Evolutionary conservation across 257 asterid species (phyloP).

Genomic region (Solanum bulbocastanum): DNA sequence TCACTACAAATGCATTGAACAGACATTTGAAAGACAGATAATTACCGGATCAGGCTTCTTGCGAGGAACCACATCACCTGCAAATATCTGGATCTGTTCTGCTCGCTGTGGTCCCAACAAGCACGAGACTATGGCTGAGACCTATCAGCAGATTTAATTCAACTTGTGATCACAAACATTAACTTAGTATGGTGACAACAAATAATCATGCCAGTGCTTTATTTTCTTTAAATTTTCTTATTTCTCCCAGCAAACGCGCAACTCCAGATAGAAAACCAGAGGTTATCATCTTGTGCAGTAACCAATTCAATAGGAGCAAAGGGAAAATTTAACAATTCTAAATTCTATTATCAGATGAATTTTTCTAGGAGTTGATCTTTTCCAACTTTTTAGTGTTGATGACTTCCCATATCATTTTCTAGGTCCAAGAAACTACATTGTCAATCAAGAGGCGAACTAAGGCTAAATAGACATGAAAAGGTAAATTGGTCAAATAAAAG

Average conservation of each 20-base stretch:
- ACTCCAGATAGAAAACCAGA: neutral
- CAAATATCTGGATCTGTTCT: slow-evolving; percentile 72
- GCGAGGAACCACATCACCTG: slow-evolving; percentile 95
- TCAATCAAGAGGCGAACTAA: neutral
- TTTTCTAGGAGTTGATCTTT: neutral
- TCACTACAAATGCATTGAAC: neutral
- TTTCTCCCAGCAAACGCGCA: neutral
- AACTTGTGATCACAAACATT: neutral
- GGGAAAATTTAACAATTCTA: neutral
- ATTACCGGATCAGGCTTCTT: slow-evolving; percentile 97
- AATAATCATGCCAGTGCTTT: neutral
- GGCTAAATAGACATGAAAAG: neutral
- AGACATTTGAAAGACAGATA: neutral
- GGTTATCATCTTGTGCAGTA: neutral
- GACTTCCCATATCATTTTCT: neutral
- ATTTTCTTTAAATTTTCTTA: neutral
- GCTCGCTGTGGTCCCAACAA: slow-evolving; percentile 81
- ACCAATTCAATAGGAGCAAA: neutral
- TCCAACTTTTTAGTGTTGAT: neutral
- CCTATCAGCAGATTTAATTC: slow-evolving; percentile 23
- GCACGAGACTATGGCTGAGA: slow-evolving; percentile 88
- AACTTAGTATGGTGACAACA: neutral
- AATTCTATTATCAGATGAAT: neutral
- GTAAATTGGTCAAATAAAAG: neutral
- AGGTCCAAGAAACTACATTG: neutral